Evolutionary conservation across 176 grass and related monocot genomes (phyloP), one percentile per base, ranked within the genome.

Genomic region (Bonia amplexicaulis): DNA sequence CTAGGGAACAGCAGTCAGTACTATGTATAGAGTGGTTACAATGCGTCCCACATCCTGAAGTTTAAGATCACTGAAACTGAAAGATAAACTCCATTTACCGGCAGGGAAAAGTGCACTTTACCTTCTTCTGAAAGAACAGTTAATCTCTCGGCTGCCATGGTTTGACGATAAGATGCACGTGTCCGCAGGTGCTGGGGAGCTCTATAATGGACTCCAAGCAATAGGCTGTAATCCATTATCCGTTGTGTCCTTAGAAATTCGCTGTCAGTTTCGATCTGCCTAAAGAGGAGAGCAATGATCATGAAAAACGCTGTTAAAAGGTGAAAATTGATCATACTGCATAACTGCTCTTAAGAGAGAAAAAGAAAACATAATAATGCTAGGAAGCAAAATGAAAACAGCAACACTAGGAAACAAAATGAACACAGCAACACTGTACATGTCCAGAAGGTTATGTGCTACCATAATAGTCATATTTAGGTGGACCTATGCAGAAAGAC

Each of bases 141-240:
- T 41, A 95, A 89, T 80, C 89, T 88, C 41, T 92, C 92, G 78
- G 74, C 69, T 73, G 87, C 73, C 85, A 92, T 58, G 78, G 45
- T 91, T 76, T 16, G 96, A 42, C 9, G 78, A 79, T 79, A 85
- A 1, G 91, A 89, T 61, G 85, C 79, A 69, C 73, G 89, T 45
- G 88, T 85, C 27, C 84, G 85, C 31, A 99, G 74, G 73, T 99
- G 86, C 59, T 95, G 96, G 0, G 96, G 96, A 76, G 96, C 96
- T 90, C 96, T 91, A 54, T 96, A 99, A 77, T 99, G 96, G 19
- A 99, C 93, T 68, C 96, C 96, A 89, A 99, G 78, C 67, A 99
- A 90, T 76, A 99, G 82, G 73, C 96, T 99, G 69, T 99, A 99
- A 92, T 99, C 96, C 93, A 99, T 99, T 91, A 99, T 99, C 58